Evolutionary conservation across 2,329 filamentous ascomycete species (phyloP).

Genomic region (Neonectria magnoliae): DNA sequence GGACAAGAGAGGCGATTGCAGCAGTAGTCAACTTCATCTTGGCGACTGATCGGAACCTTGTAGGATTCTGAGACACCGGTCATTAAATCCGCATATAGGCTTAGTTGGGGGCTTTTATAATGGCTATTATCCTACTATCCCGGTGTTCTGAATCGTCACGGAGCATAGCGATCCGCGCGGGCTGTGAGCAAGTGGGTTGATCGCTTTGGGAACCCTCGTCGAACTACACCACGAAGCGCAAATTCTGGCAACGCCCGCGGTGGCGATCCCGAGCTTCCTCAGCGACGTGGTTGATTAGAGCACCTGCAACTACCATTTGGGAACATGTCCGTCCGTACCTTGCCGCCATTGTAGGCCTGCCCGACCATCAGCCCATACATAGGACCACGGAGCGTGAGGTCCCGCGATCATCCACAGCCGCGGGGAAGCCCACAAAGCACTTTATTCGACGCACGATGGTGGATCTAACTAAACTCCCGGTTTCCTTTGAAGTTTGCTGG

Average conservation of each 20-base stretch:
- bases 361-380: not conserved
- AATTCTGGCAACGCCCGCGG: not conserved
- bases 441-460: not conserved
- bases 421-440: not conserved
- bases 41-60: not conserved
- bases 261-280: not conserved
- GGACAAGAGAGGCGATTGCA: constrained; percentile 10
- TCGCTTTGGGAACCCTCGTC: constrained; percentile 14
- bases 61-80: not conserved
- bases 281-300: not conserved
- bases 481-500: not conserved
- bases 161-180: constrained; percentile 15
- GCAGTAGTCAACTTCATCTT: constrained; percentile 11
- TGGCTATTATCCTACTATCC: not conserved
- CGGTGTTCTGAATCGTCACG: not conserved
- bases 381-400: not conserved
- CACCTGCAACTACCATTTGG: not conserved
- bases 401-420: not conserved
- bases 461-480: not conserved
- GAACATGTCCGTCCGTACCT: not conserved
- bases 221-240: constrained; percentile 7
- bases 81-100: not conserved
- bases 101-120: constrained; percentile 11
- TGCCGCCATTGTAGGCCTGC: not conserved
- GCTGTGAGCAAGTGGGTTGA: not conserved